Base-by-base conservation (phyloP, 2,329 filamentous ascomycete species). In the Geosmithia morbida region DNA sequence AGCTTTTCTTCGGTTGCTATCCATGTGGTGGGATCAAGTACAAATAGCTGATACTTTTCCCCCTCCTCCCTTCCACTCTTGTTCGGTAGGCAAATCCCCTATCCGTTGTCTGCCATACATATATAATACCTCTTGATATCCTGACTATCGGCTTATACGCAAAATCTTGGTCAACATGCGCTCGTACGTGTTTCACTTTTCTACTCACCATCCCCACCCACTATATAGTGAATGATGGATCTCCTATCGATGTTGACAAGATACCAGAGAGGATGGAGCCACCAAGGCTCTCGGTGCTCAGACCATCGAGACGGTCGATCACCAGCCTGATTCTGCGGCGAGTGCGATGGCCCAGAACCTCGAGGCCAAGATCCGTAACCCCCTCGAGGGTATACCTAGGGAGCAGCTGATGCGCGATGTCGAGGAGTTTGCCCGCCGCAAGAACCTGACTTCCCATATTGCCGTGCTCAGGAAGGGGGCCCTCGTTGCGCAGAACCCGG, bases 381-480 rank as follows among this genome's bases (percentile, higher is more conserved):
- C 69, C 20, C 62, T 72, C 33, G 62, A 65, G 44, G 68, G 68
- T 14, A 70, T 80, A 47, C 66, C 74, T 7, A 67, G 65, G 44
- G 64, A 67, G 3, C 62, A 71, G 47, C 68, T 80, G n/a, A 69
- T 79, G 61, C 59, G 61, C 33, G 71, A 81, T 55, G 79, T 79
- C n/a, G 68, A 75, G 37, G 61, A 61, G 19, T 85, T 82, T 57
- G 79, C 78, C 40, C 61, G 67, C 11, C 64, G 74, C 29, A 71
- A 79, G 52, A 70, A 70, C n/a, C 68, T 87, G n/a, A 61, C 61
- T 7, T 75, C 82, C 49, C 70, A 82, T 51, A 47, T 77, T 11
- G 64, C 66, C 2, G 56, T 83, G 6, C 68, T 87, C 49, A 68
- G 71, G 44, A 82, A 80, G 57, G 79, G 63, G 20, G 63, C 63